A percentile compares a stretch with the other conserved stretches of the same genome.
Conservation (phyloP, 108 stramenopile genomes). For the Stephanodiscus minutulus region DNA sequence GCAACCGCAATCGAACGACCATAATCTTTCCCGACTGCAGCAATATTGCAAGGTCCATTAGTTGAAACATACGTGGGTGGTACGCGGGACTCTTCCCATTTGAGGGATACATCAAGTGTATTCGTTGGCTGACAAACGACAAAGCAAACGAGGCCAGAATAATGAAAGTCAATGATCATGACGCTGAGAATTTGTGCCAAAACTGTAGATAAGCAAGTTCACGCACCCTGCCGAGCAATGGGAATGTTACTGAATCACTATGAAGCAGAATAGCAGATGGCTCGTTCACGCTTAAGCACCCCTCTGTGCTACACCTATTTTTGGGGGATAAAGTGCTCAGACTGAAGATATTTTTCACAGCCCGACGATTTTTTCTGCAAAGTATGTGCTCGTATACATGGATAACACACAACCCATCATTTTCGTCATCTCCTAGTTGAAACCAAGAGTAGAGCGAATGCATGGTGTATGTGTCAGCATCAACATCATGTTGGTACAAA, state of each 20-base stretch:
- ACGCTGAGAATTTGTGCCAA: not conserved
- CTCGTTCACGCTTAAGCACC: constrained; percentile 17
- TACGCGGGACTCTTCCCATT: constrained; percentile 42
- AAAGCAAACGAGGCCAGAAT: not conserved
- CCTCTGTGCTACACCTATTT: not conserved
- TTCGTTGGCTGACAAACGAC: constrained; percentile 18
- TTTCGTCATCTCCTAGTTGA: constrained; percentile 29
- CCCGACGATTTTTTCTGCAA: not conserved
- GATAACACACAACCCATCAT: constrained; percentile 23
- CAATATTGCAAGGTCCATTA: constrained; percentile 45
- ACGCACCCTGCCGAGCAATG: constrained; percentile 28
- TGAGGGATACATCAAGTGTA: constrained; percentile 16
- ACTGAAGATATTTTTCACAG: constrained; percentile 29
- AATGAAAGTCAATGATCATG: not conserved
- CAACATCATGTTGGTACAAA: not conserved
- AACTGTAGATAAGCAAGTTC: not conserved
- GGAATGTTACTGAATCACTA: constrained; percentile 28
- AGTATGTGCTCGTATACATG: constrained; percentile 30
- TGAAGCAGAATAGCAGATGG: constrained; percentile 29
- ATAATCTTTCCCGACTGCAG: constrained; percentile 22
- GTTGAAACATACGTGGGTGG: constrained; percentile 34
- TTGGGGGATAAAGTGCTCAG: constrained; percentile 36
- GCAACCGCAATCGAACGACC: constrained; percentile 48
- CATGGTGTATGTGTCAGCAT: not conserved
- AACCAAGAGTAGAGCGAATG: constrained; percentile 33